A percentile compares a stretch with the other conserved stretches of the same genome.
Conservation (phyloP, 805 yeast species). For the Schwanniomyces pseudopolymorphus region DNA sequence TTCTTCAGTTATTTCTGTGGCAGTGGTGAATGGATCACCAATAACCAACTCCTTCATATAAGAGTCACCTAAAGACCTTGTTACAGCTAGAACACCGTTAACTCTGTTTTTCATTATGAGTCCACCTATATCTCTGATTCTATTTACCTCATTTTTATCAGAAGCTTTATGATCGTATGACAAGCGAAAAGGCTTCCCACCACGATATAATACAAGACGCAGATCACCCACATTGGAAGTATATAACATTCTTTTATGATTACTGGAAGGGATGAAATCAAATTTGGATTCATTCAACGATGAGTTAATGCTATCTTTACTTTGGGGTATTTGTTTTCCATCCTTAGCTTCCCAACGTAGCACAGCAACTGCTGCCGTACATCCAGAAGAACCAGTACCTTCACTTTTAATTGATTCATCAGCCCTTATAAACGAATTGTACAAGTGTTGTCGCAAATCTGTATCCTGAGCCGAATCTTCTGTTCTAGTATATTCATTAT, state of each 20-base stretch:
- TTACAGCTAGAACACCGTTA: constrained; percentile 93
- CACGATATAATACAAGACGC: constrained; percentile 73
- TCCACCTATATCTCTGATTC: constrained; percentile 82
- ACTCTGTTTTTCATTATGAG: constrained; percentile 86
- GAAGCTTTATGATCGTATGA: constrained; percentile 94
- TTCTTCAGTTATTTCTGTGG: constrained; percentile 63
- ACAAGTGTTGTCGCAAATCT: constrained; percentile 66
- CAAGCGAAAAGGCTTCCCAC: constrained; percentile 72
- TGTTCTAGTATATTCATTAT: constrained; percentile 12
- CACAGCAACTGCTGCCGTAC: constrained; percentile 94
- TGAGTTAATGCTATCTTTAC: constrained; percentile 4
- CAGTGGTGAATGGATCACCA: constrained; percentile 90
- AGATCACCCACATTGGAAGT: constrained; percentile 97
- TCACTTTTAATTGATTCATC: constrained; percentile 65
- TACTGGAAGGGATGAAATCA: constrained; percentile 47
- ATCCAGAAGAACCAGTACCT: constrained; percentile 75
- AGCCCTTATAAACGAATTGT: constrained; percentile 69
- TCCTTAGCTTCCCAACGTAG: constrained; percentile 70
- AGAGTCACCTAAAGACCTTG: constrained; percentile 90
- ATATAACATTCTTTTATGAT: constrained; percentile 73
- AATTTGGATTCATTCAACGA: constrained; percentile 25
- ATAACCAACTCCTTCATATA: constrained; percentile 87
- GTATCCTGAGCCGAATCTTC: constrained; percentile 13
- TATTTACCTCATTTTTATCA: constrained; percentile 70
- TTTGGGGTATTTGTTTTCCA: constrained; percentile 2